Conservation (phyloP, 805 yeast species). For the Lachancea kluyveri region DNA sequence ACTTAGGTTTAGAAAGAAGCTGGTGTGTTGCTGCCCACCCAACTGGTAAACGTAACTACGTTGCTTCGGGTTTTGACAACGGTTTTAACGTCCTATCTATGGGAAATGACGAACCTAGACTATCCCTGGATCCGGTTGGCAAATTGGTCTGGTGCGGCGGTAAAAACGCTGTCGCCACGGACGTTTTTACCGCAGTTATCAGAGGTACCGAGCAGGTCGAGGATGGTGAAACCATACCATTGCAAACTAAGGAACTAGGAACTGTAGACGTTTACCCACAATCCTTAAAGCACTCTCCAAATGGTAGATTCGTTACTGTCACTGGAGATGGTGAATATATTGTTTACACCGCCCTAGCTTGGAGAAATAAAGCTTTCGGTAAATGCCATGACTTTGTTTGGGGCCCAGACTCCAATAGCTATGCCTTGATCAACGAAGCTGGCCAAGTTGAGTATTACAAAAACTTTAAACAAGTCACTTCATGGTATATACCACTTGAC, state of each 20-base stretch:
- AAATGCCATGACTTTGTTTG: constrained; percentile 87
- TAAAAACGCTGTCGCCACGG: constrained; percentile 60
- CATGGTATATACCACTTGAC: constrained; percentile 56
- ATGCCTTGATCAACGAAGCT: constrained; percentile 71
- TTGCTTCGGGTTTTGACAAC: constrained; percentile 92
- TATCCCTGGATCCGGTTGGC: constrained; percentile 90
- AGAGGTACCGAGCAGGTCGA: constrained; percentile 60
- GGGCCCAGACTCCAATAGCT: constrained; percentile 86
- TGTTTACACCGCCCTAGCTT: constrained; percentile 92
- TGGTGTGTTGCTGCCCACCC: constrained; percentile 87
- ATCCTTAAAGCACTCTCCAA: constrained; percentile 84
- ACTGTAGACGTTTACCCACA: constrained; percentile 89
- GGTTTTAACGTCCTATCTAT: constrained; percentile 85
- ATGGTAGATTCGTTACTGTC: constrained; percentile 94
- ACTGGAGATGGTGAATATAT: constrained; percentile 98
- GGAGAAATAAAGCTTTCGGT: constrained; percentile 96
- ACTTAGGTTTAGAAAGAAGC: constrained; percentile 88
- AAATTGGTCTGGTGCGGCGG: constrained; percentile 75
- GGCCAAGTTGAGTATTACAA: constrained; percentile 65
- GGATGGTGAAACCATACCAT: constrained; percentile 75
- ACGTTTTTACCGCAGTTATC: constrained; percentile 77
- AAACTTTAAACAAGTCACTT: constrained; percentile 75
- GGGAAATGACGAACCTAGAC: constrained; percentile 91
- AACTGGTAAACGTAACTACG: constrained; percentile 56
- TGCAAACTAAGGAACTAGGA: constrained; percentile 89